Conservation (phyloP, 257 asterid genomes). For the Fraxinus pennsylvanica region DNA sequence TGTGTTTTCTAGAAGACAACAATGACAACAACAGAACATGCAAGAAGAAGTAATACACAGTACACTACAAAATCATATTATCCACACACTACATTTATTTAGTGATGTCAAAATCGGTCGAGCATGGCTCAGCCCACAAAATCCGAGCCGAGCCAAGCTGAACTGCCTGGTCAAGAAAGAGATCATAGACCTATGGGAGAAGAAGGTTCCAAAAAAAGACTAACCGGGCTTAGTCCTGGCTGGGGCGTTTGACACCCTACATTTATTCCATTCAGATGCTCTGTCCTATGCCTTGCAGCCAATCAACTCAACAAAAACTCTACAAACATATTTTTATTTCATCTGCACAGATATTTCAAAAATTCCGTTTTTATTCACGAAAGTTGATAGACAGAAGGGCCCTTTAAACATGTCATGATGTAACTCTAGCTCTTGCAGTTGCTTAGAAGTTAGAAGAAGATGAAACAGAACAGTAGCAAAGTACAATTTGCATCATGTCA, state of each 20-base stretch:
- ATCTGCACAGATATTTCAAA: conserved; percentile 1
- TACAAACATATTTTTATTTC: conserved; percentile 6
- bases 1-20: conserved; percentile 16
- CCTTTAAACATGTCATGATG: conserved; percentile 25
- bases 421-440: conserved; percentile 2
- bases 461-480: conserved; percentile 28
- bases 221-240: not conserved
- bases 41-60: conserved; percentile 19
- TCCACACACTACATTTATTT: not conserved
- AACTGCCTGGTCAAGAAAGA: not conserved
- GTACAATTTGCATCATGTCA: conserved; percentile 48
- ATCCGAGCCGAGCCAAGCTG: not conserved
- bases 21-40: conserved; percentile 27
- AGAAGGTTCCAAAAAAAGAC: not conserved
- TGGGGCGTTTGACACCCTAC: conserved; percentile 11
- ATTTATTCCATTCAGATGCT: conserved; percentile 19
- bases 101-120: not conserved
- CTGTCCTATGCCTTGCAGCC: conserved; percentile 6
- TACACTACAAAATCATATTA: not conserved
- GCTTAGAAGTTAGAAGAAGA: conserved; percentile 33
- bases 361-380: conserved; percentile 7
- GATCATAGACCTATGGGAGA: not conserved
- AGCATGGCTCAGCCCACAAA: not conserved
- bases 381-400: conserved; percentile 11
- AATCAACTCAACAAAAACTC: conserved; percentile 9